A percentile compares a stretch with the other conserved stretches of the same genome.
phyloP scores from a whole-genome alignment of 352 stramenopile species.

The Phytophthora vignae region DNA sequence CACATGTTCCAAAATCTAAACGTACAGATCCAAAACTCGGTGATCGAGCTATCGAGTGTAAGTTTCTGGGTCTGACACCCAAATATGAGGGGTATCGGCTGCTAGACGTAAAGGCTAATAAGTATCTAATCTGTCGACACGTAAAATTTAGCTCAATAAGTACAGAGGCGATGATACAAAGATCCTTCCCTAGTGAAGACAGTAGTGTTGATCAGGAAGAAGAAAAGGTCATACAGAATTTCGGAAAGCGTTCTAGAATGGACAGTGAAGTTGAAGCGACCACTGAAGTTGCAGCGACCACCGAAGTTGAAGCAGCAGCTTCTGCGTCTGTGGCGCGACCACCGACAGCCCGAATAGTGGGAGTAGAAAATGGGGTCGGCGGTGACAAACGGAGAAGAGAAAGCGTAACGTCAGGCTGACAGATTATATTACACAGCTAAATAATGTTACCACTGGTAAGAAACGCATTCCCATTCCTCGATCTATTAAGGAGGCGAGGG shows the following conservation, averaged over 20 bases:
- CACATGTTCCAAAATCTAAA: neutral
- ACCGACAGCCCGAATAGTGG: neutral
- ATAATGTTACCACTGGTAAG: neutral
- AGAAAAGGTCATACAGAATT: neutral
- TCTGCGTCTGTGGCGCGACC: neutral
- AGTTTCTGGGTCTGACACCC: neutral
- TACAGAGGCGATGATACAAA: neutral
- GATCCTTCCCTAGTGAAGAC: neutral
- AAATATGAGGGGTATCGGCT: neutral
- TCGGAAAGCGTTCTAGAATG: neutral
- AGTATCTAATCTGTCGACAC: neutral
- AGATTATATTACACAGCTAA: neutral
- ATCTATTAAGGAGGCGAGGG: neutral
- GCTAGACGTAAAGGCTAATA: neutral
- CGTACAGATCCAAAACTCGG: neutral
- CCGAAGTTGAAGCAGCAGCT: neutral
- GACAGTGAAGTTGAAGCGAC: too few relatives aligned
- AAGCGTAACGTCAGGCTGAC: neutral
- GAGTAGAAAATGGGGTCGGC: neutral
- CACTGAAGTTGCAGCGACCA: neutral
- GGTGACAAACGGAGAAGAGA: neutral
- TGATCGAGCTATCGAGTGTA: neutral
- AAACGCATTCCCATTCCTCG: neutral
- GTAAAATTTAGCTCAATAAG: neutral
- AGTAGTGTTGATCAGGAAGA: neutral